phyloP scores from a whole-genome alignment of 148 eudicot species.

The Amaranthus hypochondriacus region DNA sequence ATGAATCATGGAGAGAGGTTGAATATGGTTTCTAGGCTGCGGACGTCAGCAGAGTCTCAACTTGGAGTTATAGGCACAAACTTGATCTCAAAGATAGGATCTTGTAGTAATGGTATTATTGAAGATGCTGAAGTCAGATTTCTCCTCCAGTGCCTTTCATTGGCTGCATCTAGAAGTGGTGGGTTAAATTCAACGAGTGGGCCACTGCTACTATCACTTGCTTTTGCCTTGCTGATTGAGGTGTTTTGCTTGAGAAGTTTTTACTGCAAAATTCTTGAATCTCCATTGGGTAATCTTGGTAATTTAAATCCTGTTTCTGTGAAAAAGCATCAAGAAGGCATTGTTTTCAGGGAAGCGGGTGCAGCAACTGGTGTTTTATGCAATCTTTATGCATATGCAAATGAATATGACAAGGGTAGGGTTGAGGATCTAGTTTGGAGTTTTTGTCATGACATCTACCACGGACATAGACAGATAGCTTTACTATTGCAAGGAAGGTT shows the following conservation, averaged over 20 bases:
- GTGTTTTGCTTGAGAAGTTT: conserved; percentile 59
- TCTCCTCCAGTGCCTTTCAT: conserved; percentile 55
- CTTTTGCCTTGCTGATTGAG: conserved; percentile 64
- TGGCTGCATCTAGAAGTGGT: conserved; percentile 79
- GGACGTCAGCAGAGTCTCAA: conserved; percentile 48
- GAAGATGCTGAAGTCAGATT: conserved; percentile 34
- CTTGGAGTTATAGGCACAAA: conserved; percentile 53
- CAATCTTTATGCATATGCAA: conserved; percentile 60
- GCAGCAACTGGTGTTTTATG: conserved; percentile 77
- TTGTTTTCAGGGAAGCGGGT: conserved; percentile 83
- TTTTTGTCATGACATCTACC: conserved; percentile 64
- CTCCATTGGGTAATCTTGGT: conserved; percentile 23
- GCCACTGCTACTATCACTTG: conserved; percentile 55
- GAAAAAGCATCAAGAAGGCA: conserved; percentile 50
- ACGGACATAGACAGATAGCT: conserved; percentile 60
- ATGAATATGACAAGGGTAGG: conserved; percentile 48
- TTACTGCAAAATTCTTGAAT: conserved; percentile 39
- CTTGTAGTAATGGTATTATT: conserved; percentile 5
- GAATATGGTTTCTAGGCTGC: conserved; percentile 30
- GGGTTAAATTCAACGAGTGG: conserved; percentile 39
- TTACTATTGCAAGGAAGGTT: conserved; percentile 46
- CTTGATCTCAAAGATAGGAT: conserved; percentile 38
- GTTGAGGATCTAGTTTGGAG: conserved; percentile 72
- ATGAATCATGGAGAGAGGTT: conserved; percentile 30
- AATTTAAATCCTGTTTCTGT: conserved; percentile 30